Evolutionary conservation across 352 stramenopile genomes (phyloP), one percentile per base, ranked within the genome.

Genomic region (Globisporangium uncinulatum): DNA sequence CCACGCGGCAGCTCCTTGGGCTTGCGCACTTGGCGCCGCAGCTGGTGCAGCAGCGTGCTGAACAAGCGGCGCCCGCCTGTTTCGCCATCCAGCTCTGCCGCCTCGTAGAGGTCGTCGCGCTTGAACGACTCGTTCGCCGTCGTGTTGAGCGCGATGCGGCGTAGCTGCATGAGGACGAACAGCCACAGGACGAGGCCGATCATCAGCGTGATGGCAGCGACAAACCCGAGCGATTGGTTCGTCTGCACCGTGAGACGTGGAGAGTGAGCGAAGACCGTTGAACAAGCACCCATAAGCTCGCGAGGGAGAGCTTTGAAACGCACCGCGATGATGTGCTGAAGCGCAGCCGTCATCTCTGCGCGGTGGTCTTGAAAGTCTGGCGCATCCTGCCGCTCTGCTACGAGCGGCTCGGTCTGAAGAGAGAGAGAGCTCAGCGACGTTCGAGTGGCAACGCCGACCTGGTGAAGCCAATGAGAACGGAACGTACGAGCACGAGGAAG

Each of bases 61-160:
- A 81, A 70, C 74, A 81, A 79, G 7, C 63, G 58, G 9, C 63
- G 61, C 8, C 69, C 57, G 21, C 72, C 70, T 24, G 69, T 68
- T 58, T 81, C 59, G 21, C 67, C 57, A 55, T 87, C 76, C 11
- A 83, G 58, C 37, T 76, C 65, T 4, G 76, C 79, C 62, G 79
- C 59, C n/a, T 83, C 71, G 37, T 65, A 73, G n/a, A 92, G 62
- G 19, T 81, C 74, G 63, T 91, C 78, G 37, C 83, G 83, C 65
- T 94, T 94, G 51, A 94, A 94, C 11, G 81, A 78, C 61, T 94
- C 83, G 56, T 87, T 90, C 4, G 83, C 82, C 4, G 83, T 92
- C 51, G 74, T 73, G 37, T 94, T 94, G 53, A 74, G 73, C 9
- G 68, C 59, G 55, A 94, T 87, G 34, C 83, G 83, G 45, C 75